Percentiles rank a stretch among this genome's conserved stretches.
Conservation (phyloP, 495 filamentous ascomycete species). For the Penicillium diatomitis region DNA sequence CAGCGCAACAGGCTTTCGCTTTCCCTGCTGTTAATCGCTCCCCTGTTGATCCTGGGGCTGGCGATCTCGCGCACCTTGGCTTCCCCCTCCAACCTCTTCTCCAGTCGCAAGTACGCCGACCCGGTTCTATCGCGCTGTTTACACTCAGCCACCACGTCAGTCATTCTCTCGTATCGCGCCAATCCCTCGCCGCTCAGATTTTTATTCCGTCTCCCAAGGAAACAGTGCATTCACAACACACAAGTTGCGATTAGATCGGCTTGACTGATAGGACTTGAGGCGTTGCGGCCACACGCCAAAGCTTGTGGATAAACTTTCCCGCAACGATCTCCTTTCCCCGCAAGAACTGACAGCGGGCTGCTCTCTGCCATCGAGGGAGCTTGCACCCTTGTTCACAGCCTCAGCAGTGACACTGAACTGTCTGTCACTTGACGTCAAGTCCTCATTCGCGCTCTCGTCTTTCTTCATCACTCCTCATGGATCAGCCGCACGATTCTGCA, state of each 20-base stretch:
- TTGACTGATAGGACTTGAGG: neutral
- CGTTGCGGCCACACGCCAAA: conserved; percentile 1
- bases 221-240: neutral
- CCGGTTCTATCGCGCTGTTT: conserved; percentile 1
- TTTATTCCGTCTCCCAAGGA: neutral
- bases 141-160: neutral
- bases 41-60: conserved; percentile 1
- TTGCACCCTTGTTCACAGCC: conserved; percentile 1
- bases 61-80: neutral
- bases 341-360: conserved; percentile 6
- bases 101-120: neutral
- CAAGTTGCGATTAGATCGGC: neutral
- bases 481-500: conserved; percentile 18
- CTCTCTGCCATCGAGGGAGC: conserved; percentile 1
- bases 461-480: conserved; percentile 12
- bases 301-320: conserved; percentile 7
- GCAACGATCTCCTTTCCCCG: conserved; percentile 16
- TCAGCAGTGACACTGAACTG: too few species aligned
- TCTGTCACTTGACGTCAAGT: too few species aligned
- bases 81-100: neutral
- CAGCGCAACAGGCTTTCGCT: neutral
- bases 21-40: conserved; percentile 3
- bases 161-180: neutral
- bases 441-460: neutral
- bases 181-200: neutral